These are phyloP conservation scores for Chlorencoelia australis DNA, from an alignment of 2,329 filamentous ascomycete species.

Conservation along the genomic window DNA sequence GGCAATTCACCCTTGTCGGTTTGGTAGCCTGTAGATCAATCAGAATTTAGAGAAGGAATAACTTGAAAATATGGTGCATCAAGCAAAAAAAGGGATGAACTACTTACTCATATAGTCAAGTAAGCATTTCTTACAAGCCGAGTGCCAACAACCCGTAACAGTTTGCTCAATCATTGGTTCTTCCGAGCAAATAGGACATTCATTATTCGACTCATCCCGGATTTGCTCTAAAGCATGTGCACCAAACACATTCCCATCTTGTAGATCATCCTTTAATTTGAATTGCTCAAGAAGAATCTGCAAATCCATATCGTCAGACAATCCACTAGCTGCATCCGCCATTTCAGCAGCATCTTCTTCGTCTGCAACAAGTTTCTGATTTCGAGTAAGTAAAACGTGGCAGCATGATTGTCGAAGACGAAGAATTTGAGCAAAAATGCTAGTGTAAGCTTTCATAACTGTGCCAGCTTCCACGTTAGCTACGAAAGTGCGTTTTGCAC, in stretches of 20 bases:
- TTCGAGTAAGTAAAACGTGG: conserved; percentile 81
- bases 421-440: conserved; percentile 93
- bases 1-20: conserved; percentile 65
- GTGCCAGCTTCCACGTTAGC: conserved; percentile 86
- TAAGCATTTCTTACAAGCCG: conserved; percentile 89
- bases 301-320: conserved; percentile 94
- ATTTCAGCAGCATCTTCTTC: conserved; percentile 74
- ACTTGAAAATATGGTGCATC: too few species aligned
- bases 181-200: conserved; percentile 91
- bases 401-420: conserved; percentile 90
- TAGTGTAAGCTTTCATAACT: conserved; percentile 89
- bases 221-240: conserved; percentile 86
- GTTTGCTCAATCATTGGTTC: conserved; percentile 93
- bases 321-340: conserved; percentile 67
- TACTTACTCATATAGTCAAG: conserved; percentile 86
- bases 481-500: conserved; percentile 74
- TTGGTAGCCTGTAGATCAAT: too few species aligned
- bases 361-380: conserved; percentile 73
- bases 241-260: conserved; percentile 63
- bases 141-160: conserved; percentile 96
- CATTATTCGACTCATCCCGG: conserved; percentile 74
- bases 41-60: too few species aligned
- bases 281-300: conserved; percentile 78
- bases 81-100: too few species aligned
- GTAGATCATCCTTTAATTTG: conserved; percentile 53